Base-by-base conservation (phyloP, 495 filamentous ascomycete genomes). In the Penicillium bovifimosum region DNA sequence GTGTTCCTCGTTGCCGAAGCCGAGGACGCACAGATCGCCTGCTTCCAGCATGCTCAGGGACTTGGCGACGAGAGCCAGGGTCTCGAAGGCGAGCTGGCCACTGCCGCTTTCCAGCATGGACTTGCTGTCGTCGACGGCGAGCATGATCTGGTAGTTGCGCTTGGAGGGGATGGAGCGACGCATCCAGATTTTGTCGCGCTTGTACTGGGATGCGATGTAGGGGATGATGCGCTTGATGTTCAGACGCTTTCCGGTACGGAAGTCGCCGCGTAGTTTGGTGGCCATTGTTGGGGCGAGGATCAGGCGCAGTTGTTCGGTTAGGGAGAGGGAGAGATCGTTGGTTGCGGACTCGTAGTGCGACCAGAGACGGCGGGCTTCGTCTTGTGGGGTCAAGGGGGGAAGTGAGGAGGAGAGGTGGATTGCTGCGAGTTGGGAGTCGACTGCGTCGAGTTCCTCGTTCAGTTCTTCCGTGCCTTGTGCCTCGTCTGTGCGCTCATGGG, bases 161-260 rank as follows among this genome's bases (percentile, higher is more conserved):
- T 96, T 96, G 43, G 83, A 88, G 3, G 95, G 95, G 45, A 92
- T 85, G 10, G 84, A 85, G 43, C 95, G 83, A 9, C 95, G 84
- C 87, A 97, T 95, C 95, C 95, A 99, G 71, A 99, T 99, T 74
- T 97, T 97, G 79, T 99, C 95, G 53, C 92, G 87, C 79, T 96
- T 96, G 80, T 95, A 99, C 55, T 85, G 81, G 3, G 88, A 95
- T 4, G 95, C 95, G 56, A 99, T 97, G 73, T 97, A 99, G 0
- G 95, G 92, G 58, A 99, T 97, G 70, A 99, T 99, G 41, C 91
- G 88, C 67, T 96, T 96, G 74, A 99, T 95, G 70, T 97, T 97
- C 58, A 99, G 88, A 1, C 95, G 87, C 66, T 99, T 97, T 46
- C 95, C 95, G 0, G 95, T 97, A 61, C 92, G 88, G 79, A 93